A percentile compares a stretch with the other conserved stretches of the same genome.
Conservation (phyloP, 805 yeast genomes). For the Yarrowia bubula region DNA sequence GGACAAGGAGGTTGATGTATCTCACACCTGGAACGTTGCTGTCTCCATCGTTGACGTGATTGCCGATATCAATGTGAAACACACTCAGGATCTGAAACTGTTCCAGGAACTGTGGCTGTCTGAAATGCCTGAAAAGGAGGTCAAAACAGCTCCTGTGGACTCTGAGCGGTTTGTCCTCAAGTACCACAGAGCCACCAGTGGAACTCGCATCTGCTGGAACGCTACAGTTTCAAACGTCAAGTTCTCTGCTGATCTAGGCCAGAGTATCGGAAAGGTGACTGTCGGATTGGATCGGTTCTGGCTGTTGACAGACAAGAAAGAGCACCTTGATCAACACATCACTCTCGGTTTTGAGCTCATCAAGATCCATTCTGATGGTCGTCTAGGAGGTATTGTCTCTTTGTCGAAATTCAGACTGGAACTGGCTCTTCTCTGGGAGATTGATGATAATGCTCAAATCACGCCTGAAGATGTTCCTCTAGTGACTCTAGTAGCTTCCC, state of each 20-base stretch:
- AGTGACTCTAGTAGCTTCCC: constrained; percentile 57
- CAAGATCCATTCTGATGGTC: constrained; percentile 60
- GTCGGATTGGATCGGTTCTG: constrained; percentile 59
- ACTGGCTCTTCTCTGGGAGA: constrained; percentile 71
- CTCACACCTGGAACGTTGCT: constrained; percentile 37
- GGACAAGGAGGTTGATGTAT: constrained; percentile 31
- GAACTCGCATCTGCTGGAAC: constrained; percentile 75
- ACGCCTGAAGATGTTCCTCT: constrained; percentile 55
- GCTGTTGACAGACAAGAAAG: constrained; percentile 64
- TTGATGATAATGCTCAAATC: constrained; percentile 28
- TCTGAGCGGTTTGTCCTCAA: constrained; percentile 38
- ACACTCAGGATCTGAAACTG: constrained; percentile 78
- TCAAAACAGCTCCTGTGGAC: neutral
- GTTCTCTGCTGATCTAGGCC: constrained; percentile 73
- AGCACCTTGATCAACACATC: constrained; percentile 69
- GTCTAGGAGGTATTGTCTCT: constrained; percentile 70
- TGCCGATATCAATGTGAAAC: constrained; percentile 72
- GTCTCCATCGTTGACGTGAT: constrained; percentile 55
- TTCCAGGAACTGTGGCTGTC: constrained; percentile 84
- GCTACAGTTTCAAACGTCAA: constrained; percentile 52
- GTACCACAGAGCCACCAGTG: constrained; percentile 57
- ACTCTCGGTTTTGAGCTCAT: constrained; percentile 57
- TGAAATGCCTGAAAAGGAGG: constrained; percentile 2
- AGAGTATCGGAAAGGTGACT: constrained; percentile 68
- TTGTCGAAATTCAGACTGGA: constrained; percentile 52